These are phyloP conservation scores for Kodamaea ohmeri DNA, from an alignment of 1,139 yeast genomes.

Conservation along the genomic window DNA sequence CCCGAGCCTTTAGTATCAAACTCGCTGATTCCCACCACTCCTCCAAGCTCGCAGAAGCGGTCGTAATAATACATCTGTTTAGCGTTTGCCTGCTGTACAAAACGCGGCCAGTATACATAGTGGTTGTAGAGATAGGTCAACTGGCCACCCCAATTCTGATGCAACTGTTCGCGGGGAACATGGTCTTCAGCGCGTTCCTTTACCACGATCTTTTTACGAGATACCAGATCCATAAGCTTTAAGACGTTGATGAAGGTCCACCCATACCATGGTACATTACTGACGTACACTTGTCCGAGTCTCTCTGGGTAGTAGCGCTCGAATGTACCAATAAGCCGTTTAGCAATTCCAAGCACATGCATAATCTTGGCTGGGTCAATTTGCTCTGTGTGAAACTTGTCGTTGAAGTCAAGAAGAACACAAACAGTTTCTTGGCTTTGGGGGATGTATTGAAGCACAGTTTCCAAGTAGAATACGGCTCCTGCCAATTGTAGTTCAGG, in stretches of 20 bases:
- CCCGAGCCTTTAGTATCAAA: constrained; percentile 4
- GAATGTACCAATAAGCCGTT: constrained; percentile 6
- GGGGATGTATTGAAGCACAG: constrained; percentile 9
- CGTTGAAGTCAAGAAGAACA: constrained; percentile 10
- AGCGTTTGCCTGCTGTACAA: constrained; percentile 6
- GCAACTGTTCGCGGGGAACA: constrained; percentile 7
- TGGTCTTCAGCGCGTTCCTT: constrained; percentile 5
- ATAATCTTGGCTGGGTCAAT: constrained; percentile 8
- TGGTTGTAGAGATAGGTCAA: constrained; percentile 9
- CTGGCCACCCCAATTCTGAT: constrained; percentile 11
- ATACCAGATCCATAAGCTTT: constrained; percentile 7
- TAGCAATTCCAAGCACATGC: constrained; percentile 6
- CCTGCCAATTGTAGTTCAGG: constrained; percentile 3
- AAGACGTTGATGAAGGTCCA: constrained; percentile 8
- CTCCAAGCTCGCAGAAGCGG: constrained; percentile 7
- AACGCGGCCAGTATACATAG: constrained; percentile 9
- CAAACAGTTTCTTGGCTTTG: constrained; percentile 6
- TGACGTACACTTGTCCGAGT: constrained; percentile 8
- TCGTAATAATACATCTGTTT: constrained; percentile 4
- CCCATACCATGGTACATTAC: constrained; percentile 11
- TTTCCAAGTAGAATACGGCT: constrained; percentile 8
- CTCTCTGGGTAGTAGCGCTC: constrained; percentile 10
- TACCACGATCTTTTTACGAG: constrained; percentile 8
- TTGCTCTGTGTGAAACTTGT: constrained; percentile 7
- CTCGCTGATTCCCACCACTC: constrained; percentile 9